Percentiles rank a stretch among this genome's conserved stretches.
phyloP scores from a whole-genome alignment of 2,329 filamentous ascomycete species.

The Curvularia sp. region DNA sequence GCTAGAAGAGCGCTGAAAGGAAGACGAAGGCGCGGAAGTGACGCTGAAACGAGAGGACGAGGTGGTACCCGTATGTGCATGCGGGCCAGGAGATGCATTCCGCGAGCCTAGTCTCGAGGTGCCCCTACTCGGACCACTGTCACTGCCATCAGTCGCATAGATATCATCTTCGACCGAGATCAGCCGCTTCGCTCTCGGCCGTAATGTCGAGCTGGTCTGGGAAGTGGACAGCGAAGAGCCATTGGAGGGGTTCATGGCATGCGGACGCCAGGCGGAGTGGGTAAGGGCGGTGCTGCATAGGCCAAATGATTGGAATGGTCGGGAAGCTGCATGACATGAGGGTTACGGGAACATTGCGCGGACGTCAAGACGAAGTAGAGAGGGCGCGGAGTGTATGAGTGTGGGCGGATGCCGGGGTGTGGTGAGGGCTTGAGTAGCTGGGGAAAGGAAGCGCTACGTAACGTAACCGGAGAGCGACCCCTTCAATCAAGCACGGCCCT shows the following conservation, averaged over 20 bases:
- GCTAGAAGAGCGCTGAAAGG: conserved; percentile 34
- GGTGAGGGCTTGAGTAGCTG: conserved; percentile 25
- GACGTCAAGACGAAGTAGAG: conserved; percentile 10
- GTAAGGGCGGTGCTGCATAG: conserved; percentile 48
- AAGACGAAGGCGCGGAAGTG: conserved; percentile 36
- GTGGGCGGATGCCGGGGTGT: conserved; percentile 17
- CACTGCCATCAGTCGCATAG: conserved; percentile 44
- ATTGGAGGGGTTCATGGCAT: conserved; percentile 53
- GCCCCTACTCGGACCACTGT: conserved; percentile 49
- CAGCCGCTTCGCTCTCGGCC: conserved; percentile 56
- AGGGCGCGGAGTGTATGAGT: conserved; percentile 18
- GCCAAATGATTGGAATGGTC: conserved; percentile 35
- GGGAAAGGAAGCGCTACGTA: conserved; percentile 30
- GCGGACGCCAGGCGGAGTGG: conserved; percentile 42
- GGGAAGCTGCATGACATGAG: conserved; percentile 44
- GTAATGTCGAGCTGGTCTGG: conserved; percentile 54
- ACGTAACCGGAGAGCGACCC: conserved; percentile 16
- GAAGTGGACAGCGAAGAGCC: conserved; percentile 46
- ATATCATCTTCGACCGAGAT: conserved; percentile 58
- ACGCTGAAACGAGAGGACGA: conserved; percentile 44
- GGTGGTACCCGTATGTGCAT: conserved; percentile 24
- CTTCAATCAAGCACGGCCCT: conserved; percentile 28
- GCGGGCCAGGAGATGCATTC: conserved; percentile 52
- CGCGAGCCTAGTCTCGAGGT: conserved; percentile 43
- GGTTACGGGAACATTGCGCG: conserved; percentile 39